Evolutionary conservation across 1,139 yeast genomes (phyloP), one percentile per base, ranked within the genome.

Genomic region (Groenewaldozyma sp.): DNA sequence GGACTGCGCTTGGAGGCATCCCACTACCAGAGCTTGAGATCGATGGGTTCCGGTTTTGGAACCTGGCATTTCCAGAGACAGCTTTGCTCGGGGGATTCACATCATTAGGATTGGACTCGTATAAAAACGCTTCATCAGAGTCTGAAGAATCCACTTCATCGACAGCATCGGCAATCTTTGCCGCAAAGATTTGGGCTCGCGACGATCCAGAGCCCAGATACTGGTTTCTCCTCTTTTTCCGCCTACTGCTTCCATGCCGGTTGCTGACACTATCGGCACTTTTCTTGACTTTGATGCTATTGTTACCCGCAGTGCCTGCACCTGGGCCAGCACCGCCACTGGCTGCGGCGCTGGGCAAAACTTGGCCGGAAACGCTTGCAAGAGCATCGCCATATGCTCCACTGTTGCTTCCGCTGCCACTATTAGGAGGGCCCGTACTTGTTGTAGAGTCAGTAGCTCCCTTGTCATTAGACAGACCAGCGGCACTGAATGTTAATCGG

Each of bases 91-190:
- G 31, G 17, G 26, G 19, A 13, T 17, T 33, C 5, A 27, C 10
- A 28, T 62, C 63, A 28, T 52, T 34, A 34, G 68, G 62, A 35
- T 67, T 62, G 4, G 75, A 74, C 52, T 87, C 96, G 58, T 88
- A 88, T 10, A 88, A 95, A 68, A 88, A 88, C 1, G 95, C 84
- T 59, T 91, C 97, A 51, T 87, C 95, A 32, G 88, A 78, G 57
- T 86, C 96, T 31, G 88, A 79, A 35, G 82, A 75, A 44, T 82
- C 87, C 20, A 76, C 86, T 52, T 86, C 95, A 51, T 84, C 95
- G 6, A 88, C 94, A 1, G 97, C 97, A 47, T 87, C 80, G 5
- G 96, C 96, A 46, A 88, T 67, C 52, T 82, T 82, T 0, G 97
- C 96, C 10, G 97, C 97, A 62, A 88, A 88, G 43, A 84, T 78